Base-by-base conservation (phyloP, 345 rosid species). In the Populus deltoides region DNA sequence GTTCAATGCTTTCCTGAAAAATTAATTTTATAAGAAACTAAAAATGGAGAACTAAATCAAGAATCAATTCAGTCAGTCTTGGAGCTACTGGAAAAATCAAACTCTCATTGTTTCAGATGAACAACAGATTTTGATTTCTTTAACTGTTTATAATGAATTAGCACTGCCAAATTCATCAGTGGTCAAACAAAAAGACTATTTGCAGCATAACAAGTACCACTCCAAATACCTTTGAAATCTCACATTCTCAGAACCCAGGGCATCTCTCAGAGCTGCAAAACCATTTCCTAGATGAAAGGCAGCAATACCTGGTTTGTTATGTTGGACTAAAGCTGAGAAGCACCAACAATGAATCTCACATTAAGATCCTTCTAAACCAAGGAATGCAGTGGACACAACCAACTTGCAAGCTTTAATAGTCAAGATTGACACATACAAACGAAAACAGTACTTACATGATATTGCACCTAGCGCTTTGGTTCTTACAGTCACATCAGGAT, bases 221-320 rank as follows among this genome's bases (percentile, higher is more conserved):
- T 43, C 11, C 6, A 41, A 43, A 74, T 79, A 93, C 98, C 99
- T 92, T 86, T 93, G 99, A 75, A 93, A 95, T 81, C 91, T 87
- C 78, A 87, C 82, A 51, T 76, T 86, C 27, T 83, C 97, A 63
- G 93, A 87, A 80, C 88, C 86, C 86, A 95, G 78, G 47, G 99
- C 98, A 80, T 93, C 96, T 81, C 87, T 88, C 77, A 95, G 77
- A 71, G 86, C 94, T 1, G 94, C 90, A 75, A 91, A 93, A 75
- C 99, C 94, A 86, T 93, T 95, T 57, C 94, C 98, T 25, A 93
- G 88, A 55, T 98, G 93, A 78, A 95, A 95, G 70, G 97, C 97
- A 74, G 86, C 59, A 70, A 92, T 81, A 31, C 92, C 99, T 1
- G 89, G 90, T 81, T 93, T 89, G 85, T 95, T 95, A 85, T 95